Evolutionary conservation across 2,329 filamentous ascomycete species (phyloP).

Genomic region (Coccinonectria pachysandricola): DNA sequence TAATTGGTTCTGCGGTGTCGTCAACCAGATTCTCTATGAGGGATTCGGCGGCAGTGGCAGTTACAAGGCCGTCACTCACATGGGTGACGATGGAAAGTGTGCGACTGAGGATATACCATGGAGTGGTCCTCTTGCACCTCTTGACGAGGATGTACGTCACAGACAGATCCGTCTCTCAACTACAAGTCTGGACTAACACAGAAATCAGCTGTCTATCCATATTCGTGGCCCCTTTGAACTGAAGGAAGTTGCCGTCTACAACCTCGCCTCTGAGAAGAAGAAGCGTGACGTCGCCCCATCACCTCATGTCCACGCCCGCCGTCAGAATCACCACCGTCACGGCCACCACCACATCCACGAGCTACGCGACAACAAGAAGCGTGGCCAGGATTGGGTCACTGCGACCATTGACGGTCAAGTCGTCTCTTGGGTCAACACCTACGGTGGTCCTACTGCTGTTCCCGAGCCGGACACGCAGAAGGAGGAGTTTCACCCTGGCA

Average conservation of each 20-base stretch:
- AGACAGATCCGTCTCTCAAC: background rate
- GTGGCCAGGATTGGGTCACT: constrained; percentile 37
- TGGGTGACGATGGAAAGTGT: constrained; percentile 48
- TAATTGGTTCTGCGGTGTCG: constrained; percentile 57
- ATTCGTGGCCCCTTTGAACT: constrained; percentile 60
- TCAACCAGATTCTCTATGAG: constrained; percentile 57
- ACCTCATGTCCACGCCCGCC: constrained; percentile 21
- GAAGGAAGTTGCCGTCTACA: constrained; percentile 60
- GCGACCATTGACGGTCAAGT: constrained; percentile 49
- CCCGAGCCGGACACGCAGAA: too few relatives aligned
- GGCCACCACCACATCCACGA: constrained; percentile 42
- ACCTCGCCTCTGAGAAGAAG: constrained; percentile 30
- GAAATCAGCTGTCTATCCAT: constrained; percentile 54
- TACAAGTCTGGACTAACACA: background rate
- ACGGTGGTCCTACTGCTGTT: too few relatives aligned
- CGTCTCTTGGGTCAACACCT: constrained; percentile 50
- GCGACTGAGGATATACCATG: constrained; percentile 40
- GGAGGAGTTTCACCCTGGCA: constrained; percentile 8
- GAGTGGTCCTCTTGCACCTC: constrained; percentile 52
- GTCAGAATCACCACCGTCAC: constrained; percentile 18
- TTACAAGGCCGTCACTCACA: constrained; percentile 54
- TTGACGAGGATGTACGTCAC: constrained; percentile 57
- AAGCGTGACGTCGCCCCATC: constrained; percentile 17
- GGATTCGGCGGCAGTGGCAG: constrained; percentile 48
- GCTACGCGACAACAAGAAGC: constrained; percentile 34